These are phyloP conservation scores for Xerocomellus dryophilus DNA, from an alignment of 768 basidiomycete species.

Conservation along the genomic window DNA sequence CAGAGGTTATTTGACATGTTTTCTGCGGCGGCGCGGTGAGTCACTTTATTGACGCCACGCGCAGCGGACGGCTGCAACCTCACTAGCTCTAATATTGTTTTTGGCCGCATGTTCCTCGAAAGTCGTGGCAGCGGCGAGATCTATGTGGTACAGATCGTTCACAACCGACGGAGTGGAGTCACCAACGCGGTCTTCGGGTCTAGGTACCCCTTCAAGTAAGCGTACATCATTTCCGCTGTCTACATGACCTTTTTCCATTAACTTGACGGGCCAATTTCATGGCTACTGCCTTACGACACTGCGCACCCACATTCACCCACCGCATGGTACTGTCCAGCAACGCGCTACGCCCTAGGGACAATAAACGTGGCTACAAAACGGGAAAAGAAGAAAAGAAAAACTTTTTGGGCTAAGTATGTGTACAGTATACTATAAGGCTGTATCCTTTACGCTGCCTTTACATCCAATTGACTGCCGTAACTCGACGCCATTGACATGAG, in stretches of 20 bases:
- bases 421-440: not conserved
- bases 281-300: too few species aligned
- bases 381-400: too few species aligned
- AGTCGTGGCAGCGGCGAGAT: too few species aligned
- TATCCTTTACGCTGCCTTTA: not conserved
- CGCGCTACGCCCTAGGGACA: too few species aligned
- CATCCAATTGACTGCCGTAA: too few species aligned
- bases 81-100: not conserved
- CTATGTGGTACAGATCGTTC: not conserved
- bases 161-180: not conserved
- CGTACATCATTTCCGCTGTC: not conserved
- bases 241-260: not conserved
- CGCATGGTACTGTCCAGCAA: too few species aligned
- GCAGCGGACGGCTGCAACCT: too few species aligned
- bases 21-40: not conserved
- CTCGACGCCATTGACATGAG: not conserved
- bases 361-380: too few species aligned
- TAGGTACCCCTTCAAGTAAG: not conserved
- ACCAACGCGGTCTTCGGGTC: not conserved
- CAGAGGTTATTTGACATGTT: not conserved
- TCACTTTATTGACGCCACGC: not conserved
- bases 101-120: not conserved
- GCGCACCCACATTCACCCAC: too few species aligned
- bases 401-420: not conserved
- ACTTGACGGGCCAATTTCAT: too few species aligned